Conservation (phyloP, 352 stramenopile genomes). For the Blastocystis sp. region DNA sequence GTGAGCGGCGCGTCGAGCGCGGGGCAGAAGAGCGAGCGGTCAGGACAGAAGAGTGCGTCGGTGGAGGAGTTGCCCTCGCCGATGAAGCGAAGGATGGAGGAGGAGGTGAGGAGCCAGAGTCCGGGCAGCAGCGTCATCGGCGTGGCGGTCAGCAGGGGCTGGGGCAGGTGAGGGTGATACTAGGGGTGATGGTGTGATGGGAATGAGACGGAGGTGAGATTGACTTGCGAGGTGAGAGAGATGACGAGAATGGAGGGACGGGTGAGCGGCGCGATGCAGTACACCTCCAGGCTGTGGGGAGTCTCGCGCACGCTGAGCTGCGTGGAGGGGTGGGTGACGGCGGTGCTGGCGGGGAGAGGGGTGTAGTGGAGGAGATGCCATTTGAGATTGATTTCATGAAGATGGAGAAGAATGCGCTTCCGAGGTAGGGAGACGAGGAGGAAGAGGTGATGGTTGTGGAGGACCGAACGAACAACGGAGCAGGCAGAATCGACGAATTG, state of each 20-base stretch:
- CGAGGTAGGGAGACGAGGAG: neutral
- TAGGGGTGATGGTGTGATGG: neutral
- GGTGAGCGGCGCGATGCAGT: neutral
- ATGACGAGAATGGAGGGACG: neutral
- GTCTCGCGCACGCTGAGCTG: slow-evolving; percentile 3
- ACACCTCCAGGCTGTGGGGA: neutral
- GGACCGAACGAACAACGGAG: neutral
- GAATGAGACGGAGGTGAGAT: neutral
- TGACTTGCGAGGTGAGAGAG: neutral
- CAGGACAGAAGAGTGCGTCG: neutral
- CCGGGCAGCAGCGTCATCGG: neutral
- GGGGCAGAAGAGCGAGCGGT: neutral
- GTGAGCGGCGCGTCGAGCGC: neutral
- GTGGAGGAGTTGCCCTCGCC: neutral
- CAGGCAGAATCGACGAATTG: neutral
- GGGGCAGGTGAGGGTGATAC: neutral
- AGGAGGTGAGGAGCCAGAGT: neutral
- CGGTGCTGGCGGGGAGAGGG: neutral
- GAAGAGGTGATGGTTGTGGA: neutral
- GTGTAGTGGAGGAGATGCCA: neutral
- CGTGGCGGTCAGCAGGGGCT: neutral
- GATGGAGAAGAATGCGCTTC: neutral
- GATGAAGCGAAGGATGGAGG: neutral
- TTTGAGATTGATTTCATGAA: neutral
- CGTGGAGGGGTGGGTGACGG: neutral